These are phyloP conservation scores for Lophium mytilinum DNA, from an alignment of 495 filamentous ascomycete species.

Conservation along the genomic window DNA sequence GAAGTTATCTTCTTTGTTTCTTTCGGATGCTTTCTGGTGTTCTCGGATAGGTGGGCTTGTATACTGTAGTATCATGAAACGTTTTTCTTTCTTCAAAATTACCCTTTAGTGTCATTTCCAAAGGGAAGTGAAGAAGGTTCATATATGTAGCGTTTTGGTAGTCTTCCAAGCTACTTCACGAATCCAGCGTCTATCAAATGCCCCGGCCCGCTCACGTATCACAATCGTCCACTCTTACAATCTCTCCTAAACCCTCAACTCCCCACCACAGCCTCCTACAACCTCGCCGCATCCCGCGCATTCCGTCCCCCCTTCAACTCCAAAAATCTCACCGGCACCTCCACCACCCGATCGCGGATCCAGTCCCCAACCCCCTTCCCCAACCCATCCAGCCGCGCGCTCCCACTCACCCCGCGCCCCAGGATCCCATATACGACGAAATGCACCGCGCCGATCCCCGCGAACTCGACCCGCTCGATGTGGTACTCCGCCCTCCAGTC, in stretches of 20 bases:
- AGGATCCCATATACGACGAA: conserved; percentile 25
- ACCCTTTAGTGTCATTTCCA: too few species aligned
- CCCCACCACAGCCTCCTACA: not conserved
- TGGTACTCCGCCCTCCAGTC: conserved; percentile 22
- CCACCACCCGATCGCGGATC: conserved; percentile 14
- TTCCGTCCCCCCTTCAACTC: conserved; percentile 2
- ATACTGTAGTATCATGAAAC: too few species aligned
- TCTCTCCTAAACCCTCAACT: not conserved
- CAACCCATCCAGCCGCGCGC: conserved; percentile 13
- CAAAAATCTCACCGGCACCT: conserved; percentile 21
- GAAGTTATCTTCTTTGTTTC: too few species aligned
- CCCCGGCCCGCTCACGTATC: too few species aligned
- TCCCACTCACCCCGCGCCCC: conserved; percentile 17
- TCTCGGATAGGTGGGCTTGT: too few species aligned
- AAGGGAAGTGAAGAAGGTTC: too few species aligned
- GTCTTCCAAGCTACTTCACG: too few species aligned
- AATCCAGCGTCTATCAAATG: too few species aligned
- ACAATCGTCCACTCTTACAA: too few species aligned
- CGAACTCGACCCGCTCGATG: conserved; percentile 31
- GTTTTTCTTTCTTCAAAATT: too few species aligned
- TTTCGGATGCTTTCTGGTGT: too few species aligned
- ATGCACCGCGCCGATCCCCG: conserved; percentile 30
- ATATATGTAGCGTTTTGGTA: too few species aligned
- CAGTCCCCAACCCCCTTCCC: conserved; percentile 21
- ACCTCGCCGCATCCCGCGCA: not conserved